A percentile compares a stretch with the other conserved stretches of the same genome.
Evolutionary conservation across 2,329 filamentous ascomycete species (phyloP).

Genomic region (Fusarium pseudograminearum): DNA sequence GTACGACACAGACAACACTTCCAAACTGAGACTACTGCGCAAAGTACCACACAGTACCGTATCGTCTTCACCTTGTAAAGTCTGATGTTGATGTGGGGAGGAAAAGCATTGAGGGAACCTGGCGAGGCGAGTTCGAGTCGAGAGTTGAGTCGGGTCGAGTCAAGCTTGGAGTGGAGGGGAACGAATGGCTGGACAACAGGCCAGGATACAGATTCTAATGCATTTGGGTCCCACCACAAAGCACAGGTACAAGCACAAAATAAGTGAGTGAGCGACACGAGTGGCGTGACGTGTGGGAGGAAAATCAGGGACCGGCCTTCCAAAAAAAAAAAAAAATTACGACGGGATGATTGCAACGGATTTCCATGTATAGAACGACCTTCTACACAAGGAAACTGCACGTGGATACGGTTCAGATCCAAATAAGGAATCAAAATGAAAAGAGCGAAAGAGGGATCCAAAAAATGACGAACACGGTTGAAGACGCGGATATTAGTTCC

Average conservation of each 20-base stretch:
- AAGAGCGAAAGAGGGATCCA: slow-evolving; percentile 8
- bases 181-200: slow-evolving; percentile 24
- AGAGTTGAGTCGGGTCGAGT: slow-evolving; percentile 33
- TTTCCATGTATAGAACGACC: slow-evolving; percentile 1
- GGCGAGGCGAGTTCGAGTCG: slow-evolving; percentile 28
- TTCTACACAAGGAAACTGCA: slow-evolving; percentile 1
- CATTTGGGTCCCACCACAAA: slow-evolving; percentile 31
- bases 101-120: slow-evolving; percentile 32
- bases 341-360: neutral
- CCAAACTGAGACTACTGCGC: slow-evolving; percentile 43
- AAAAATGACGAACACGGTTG: slow-evolving; percentile 25
- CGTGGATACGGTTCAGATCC: neutral
- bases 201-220: slow-evolving; percentile 37
- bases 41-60: slow-evolving; percentile 21
- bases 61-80: slow-evolving; percentile 26
- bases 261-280: slow-evolving; percentile 21
- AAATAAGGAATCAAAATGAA: slow-evolving; percentile 3
- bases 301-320: slow-evolving; percentile 7
- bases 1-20: slow-evolving; percentile 35
- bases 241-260: slow-evolving; percentile 25
- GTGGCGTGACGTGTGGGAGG: slow-evolving; percentile 36
- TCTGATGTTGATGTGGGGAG: slow-evolving; percentile 36
- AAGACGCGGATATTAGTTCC: slow-evolving; percentile 8
- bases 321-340: slow-evolving; percentile 6
- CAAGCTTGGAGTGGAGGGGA: slow-evolving; percentile 22